These are phyloP conservation scores for Phytophthora idaei DNA, from an alignment of 352 stramenopile genomes.

Conservation along the genomic window DNA sequence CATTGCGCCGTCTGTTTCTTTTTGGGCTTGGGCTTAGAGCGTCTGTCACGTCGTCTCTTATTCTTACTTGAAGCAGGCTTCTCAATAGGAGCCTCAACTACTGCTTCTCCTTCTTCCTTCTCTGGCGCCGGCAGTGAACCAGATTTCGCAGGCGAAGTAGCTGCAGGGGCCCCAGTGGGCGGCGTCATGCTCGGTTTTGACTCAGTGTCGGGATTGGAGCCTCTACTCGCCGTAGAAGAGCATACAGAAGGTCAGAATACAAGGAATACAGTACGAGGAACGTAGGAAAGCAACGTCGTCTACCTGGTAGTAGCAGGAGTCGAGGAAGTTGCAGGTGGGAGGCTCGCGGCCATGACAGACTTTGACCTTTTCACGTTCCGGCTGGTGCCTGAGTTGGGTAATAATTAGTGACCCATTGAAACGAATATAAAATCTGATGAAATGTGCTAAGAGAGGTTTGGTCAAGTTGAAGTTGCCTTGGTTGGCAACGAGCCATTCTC, in stretches of 20 bases:
- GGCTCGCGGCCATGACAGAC: conserved; percentile 34
- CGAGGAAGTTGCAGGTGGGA: conserved; percentile 24
- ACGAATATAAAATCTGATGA: conserved; percentile 18
- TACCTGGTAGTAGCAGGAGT: conserved; percentile 26
- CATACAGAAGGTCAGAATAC: conserved; percentile 7
- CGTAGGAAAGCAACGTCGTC: not conserved
- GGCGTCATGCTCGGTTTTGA: conserved; percentile 20
- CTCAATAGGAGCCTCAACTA: conserved; percentile 1
- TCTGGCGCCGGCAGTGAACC: conserved; percentile 8
- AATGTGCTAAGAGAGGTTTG: conserved; percentile 17
- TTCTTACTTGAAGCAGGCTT: conserved; percentile 22
- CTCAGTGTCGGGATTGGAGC: conserved; percentile 22
- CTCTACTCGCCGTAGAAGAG: conserved; percentile 12
- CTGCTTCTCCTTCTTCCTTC: not conserved
- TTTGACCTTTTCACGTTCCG: conserved; percentile 20
- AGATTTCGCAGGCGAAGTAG: conserved; percentile 16
- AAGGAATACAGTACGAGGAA: not conserved
- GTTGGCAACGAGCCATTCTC: conserved; percentile 3
- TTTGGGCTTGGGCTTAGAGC: conserved; percentile 35
- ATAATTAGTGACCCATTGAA: conserved; percentile 14
- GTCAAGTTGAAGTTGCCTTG: conserved; percentile 27
- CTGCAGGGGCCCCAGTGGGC: conserved; percentile 9
- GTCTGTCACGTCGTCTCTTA: conserved; percentile 32
- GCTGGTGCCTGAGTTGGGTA: conserved; percentile 7
- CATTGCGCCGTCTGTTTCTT: conserved; percentile 43